Conservation (phyloP, 2,329 filamentous ascomycete genomes). For the Botrytis pseudocinerea region DNA sequence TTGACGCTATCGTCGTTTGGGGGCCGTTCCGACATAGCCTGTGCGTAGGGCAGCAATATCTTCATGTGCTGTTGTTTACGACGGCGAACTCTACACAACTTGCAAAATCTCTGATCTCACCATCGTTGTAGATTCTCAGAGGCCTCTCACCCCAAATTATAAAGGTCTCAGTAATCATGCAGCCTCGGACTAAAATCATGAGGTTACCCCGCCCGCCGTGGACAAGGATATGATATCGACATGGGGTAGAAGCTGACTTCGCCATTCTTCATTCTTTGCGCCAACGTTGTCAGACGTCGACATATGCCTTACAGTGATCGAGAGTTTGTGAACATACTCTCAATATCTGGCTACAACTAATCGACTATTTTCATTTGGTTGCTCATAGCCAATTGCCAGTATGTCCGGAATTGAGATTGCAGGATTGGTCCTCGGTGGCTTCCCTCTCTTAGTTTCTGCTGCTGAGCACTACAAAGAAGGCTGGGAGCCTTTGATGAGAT, state of each 20-base stretch:
- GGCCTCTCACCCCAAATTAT: background rate
- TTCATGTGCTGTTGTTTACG: background rate
- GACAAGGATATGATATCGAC: background rate
- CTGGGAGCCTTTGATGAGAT: conserved; percentile 33
- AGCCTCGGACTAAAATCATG: background rate
- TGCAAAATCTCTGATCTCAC: background rate
- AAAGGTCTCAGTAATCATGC: background rate
- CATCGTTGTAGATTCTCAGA: background rate
- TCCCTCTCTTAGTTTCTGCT: conserved; percentile 33
- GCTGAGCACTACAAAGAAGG: conserved; percentile 35
- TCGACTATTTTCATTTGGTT: too few relatives aligned
- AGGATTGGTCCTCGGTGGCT: conserved; percentile 32
- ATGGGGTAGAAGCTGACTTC: background rate
- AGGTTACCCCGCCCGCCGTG: background rate
- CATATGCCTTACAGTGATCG: background rate
- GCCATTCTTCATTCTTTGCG: background rate
- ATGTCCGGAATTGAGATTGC: conserved; percentile 28
- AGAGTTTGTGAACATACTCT: too few relatives aligned
- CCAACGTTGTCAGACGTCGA: background rate
- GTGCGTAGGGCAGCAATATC: background rate
- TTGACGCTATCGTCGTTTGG: background rate
- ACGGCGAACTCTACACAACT: too few relatives aligned
- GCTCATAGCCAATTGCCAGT: background rate
- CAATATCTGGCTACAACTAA: too few relatives aligned
- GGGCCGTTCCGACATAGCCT: background rate